Base-by-base conservation (phyloP, 495 filamentous ascomycete genomes). In the Terfezia claveryi region DNA sequence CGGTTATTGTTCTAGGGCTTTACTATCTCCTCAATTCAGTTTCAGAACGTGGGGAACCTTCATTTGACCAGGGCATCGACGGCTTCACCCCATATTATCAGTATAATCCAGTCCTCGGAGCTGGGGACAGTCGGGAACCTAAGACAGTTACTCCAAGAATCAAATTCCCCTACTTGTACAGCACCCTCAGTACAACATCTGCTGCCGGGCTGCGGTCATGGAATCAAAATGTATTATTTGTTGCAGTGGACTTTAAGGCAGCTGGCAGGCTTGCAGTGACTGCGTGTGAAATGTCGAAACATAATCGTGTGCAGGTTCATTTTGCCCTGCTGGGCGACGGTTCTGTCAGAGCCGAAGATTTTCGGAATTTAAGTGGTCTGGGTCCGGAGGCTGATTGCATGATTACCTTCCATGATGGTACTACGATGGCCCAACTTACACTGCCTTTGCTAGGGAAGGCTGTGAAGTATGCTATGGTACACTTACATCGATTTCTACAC, bases 321-420 rank as follows among this genome's bases (percentile, higher is more conserved):
- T 71, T 79, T 51, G 70, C 72, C 23, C 51, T 79, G 16, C 70
- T 76, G 67, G 76, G 76, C 44, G 69, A 71, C 57, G 70, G 74
- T 49, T 67, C 71, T 41, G 64, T 78, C 44, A 70, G 70, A 6
- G 69, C 77, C 38, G 67, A 71, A 38, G 68, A 70, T n/a, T 73
- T 79, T 36, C 67, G 70, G 58, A 58, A 65, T n/a, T 62, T 78
- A 8, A 79, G 77, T 56, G 72, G 72, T 12, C 62, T 76, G 16
- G 38, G 56, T 11, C 63, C 67, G 16, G 63, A 64, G 14, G 2
- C 41, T 20, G 68, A 67, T 8, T 79, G 76, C 56, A 66, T 68
- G 10, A 58, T 77, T 37, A 57, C 64, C 49, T 77, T 76, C 68
- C 76, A 79, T 46, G 41, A 46, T 64, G 72, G 71, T 74, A 61